phyloP scores from a whole-genome alignment of 23 red algal genomes.

The Gracilariopsis chorda region DNA sequence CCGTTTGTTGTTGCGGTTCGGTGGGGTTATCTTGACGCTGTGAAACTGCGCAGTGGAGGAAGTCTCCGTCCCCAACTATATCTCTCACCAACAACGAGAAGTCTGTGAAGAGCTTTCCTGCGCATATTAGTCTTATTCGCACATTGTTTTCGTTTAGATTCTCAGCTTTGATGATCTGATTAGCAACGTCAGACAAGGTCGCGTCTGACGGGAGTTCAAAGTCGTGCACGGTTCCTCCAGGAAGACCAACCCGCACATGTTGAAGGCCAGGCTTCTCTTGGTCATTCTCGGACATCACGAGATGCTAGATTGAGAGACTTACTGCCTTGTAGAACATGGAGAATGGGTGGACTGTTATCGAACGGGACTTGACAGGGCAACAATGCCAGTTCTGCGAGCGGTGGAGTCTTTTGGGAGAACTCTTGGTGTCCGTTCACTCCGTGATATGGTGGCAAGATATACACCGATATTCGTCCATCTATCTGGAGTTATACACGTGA shows the following conservation, averaged over 20 bases:
- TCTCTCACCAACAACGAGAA: neutral
- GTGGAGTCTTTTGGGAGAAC: too few species aligned
- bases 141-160: neutral
- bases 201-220: conserved; percentile 12
- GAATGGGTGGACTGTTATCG: too few species aligned
- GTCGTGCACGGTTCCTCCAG: conserved; percentile 54
- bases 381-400: too few species aligned
- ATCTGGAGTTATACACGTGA: too few species aligned
- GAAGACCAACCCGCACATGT: conserved; percentile 42
- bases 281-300: conserved; percentile 5
- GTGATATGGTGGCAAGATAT: too few species aligned
- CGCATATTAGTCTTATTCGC: conserved; percentile 34
- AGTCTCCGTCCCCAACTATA: conserved; percentile 41
- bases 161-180: conserved; percentile 17
- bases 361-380: too few species aligned
- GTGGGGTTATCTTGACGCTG: neutral
- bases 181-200: conserved; percentile 10
- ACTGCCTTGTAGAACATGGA: too few species aligned
- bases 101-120: conserved; percentile 44
- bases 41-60: conserved; percentile 37
- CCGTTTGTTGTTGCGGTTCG: neutral
- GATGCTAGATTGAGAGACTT: too few species aligned
- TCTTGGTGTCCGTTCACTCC: too few species aligned
- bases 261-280: conserved; percentile 41
- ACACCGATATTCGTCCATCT: too few species aligned